Evolutionary conservation across 2,329 filamentous ascomycete species (phyloP).

Genomic region (Elsinoe fawcettii): DNA sequence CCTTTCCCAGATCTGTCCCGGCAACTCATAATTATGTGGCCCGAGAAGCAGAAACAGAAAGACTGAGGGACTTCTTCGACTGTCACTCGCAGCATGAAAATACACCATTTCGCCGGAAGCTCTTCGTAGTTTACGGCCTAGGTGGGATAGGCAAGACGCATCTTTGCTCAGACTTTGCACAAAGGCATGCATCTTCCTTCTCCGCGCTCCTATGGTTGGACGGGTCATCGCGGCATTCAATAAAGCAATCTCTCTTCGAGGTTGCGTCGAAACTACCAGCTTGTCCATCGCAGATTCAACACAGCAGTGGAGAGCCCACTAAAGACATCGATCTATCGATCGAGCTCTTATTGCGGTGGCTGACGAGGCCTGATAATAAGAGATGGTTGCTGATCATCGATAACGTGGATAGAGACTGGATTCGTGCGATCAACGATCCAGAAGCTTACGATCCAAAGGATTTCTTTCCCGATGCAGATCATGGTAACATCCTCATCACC

Average conservation of each 20-base stretch:
- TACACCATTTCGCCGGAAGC: conserved; percentile 12
- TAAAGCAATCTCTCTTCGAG: neutral
- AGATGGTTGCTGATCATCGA: conserved; percentile 32
- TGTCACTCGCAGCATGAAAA: neutral
- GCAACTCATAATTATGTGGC: too few relatives aligned
- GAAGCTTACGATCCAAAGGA: conserved; percentile 17
- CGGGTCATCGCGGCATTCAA: conserved; percentile 14
- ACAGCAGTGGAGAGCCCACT: neutral
- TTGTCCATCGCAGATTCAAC: neutral
- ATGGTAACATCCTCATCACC: conserved; percentile 27
- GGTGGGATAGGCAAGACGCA: conserved; percentile 29
- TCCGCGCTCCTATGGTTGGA: conserved; percentile 31
- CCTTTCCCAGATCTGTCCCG: too few relatives aligned
- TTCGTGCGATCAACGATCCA: conserved; percentile 2
- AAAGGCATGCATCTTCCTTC: conserved; percentile 22
- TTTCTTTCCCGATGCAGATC: conserved; percentile 24
- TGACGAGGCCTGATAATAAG: conserved; percentile 23
- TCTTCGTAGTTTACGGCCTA: conserved; percentile 24
- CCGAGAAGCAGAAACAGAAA: too few relatives aligned
- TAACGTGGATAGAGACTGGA: conserved; percentile 27
- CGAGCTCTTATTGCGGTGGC: conserved; percentile 20
- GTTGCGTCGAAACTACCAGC: neutral
- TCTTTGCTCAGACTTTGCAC: conserved; percentile 22
- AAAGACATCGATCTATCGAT: conserved; percentile 18
- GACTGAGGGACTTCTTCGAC: neutral